Evolutionary conservation across 768 basidiomycete species (phyloP).

Genomic region (Suillus ampliporus): DNA sequence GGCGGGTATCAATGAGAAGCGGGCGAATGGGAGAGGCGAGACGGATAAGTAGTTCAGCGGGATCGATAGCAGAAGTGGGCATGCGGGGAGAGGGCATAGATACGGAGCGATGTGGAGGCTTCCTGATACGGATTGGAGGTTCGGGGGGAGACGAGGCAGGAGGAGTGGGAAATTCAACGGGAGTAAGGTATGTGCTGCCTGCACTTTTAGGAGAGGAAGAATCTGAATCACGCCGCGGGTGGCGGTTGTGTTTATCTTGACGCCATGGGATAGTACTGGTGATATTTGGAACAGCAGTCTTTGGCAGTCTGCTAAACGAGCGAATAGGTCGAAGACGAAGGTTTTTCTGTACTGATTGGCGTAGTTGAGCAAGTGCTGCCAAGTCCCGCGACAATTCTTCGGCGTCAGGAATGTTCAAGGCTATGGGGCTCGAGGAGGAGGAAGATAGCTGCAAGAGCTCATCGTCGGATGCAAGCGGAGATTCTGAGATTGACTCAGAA

Average conservation of each 20-base stretch:
- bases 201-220: slow-evolving; percentile 51
- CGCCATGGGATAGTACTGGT: not conserved
- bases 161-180: slow-evolving; percentile 44
- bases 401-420: slow-evolving; percentile 27
- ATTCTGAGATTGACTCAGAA: slow-evolving; percentile 22
- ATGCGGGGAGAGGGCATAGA: slow-evolving; percentile 29
- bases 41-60: slow-evolving; percentile 53
- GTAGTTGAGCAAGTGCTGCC: slow-evolving; percentile 67
- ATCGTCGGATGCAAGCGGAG: slow-evolving; percentile 31
- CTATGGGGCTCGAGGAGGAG: slow-evolving; percentile 21
- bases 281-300: slow-evolving; percentile 35
- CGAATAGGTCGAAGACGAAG: slow-evolving; percentile 79
- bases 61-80: slow-evolving; percentile 45
- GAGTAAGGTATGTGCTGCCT: slow-evolving; percentile 58
- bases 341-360: slow-evolving; percentile 76
- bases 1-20: slow-evolving; percentile 83
- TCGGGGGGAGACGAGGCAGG: slow-evolving; percentile 25
- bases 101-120: not conserved
- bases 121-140: slow-evolving; percentile 24
- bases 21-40: slow-evolving; percentile 58
- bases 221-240: slow-evolving; percentile 14
- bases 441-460: slow-evolving; percentile 32
- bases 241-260: slow-evolving; percentile 14
- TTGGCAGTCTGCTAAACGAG: slow-evolving; percentile 58
- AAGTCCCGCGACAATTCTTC: slow-evolving; percentile 76